Evolutionary conservation across 257 asterid species (phyloP), one percentile per base, ranked within the genome.

Genomic region (Marsdenia floribunda): DNA sequence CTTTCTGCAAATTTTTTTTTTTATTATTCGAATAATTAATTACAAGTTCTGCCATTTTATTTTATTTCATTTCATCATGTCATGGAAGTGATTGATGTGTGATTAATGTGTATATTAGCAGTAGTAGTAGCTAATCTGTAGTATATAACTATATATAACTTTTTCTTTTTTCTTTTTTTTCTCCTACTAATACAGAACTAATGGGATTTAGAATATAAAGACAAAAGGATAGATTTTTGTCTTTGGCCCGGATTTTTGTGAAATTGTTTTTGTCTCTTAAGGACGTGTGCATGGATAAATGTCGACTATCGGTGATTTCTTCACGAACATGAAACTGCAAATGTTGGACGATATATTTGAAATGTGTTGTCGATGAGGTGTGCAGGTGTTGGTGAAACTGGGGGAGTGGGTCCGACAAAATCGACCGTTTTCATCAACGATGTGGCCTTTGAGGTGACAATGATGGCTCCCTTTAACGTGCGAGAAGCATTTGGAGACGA

Each of bases 361-460:
- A 33, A 11, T 81, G 83, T 75, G 77, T 7, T 75, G 81, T n/a
- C 1, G 33, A 29, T 29, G 33, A 29, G 33, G 24, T 91, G 85
- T 81, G 85, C 75, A 85, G 93, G 83, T 57, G 81, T 26, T 22
- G 86, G 82, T 13, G 86, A 77, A 55, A 4, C 53, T 35, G 88
- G 77, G 0, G 38, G 54, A 2, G 46, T 22, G 18, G 82, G 70
- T 33, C 85, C 89, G 16, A 79, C 87, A 2, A 90, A 80, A 79
- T 85, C 93, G 29, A 92, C 90, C 58, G 98, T 92, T 80, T 92
- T 89, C 77, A 88, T 95, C 76, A 89, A 92, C 79, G 99, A 92
- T 38, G 93, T 92, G 53, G 91, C 94, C 75, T 87, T 95, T 42
- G 98, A 95, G 87, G 96, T 92, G 71, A 88, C 90, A 22, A 44